Evolutionary conservation across 345 rosid genomes (phyloP), one percentile per base, ranked within the genome.

Genomic region (Salix dunnii): DNA sequence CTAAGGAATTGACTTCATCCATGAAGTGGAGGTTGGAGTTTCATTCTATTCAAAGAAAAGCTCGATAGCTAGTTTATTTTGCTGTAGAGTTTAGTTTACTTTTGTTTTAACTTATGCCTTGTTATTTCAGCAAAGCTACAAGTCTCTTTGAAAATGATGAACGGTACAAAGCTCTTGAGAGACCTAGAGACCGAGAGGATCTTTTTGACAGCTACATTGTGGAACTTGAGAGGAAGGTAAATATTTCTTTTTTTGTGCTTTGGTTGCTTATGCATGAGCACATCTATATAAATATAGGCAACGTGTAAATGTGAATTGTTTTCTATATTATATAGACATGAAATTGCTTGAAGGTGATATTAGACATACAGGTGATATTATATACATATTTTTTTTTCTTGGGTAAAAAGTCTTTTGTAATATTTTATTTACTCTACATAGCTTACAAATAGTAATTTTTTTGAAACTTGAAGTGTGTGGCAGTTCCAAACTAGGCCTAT

Each of bases 161-260:
- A 77, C 90, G 99, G 74, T 96, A 90, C 85, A 92, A 90, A 84
- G 98, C 94, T 78, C 97, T 96, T 82, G 99, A 96, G 69, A 90
- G 91, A 79, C 74, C 81, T 36, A 87, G 98, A 83, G 99, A 96
- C 72, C 89, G 95, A 66, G 97, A 94, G 84, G 98, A 96, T 79
- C 94, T 96, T 85, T 96, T 88, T 84, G 97, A 90, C 75, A 90
- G 80, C 84, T 92, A 92, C 74, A 84, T 91, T 55, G 92, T 90
- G 81, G 99, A 96, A 79, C 97, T 93, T 74, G 96, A 74, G 87
- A 91, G 96, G 88, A 96, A 93, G 97, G 98, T 94, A 88, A 70
- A 35, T n/a, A 43, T 61, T 67, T 16, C 42, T 14, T 2, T 10
- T 2, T 11, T 27, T 58, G 14, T 38, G 28, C 70, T 64, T 64